A percentile compares a stretch with the other conserved stretches of the same genome.
These are phyloP conservation scores for Breynia disticha DNA, from an alignment of 441 rosid genomes.

Conservation along the genomic window DNA sequence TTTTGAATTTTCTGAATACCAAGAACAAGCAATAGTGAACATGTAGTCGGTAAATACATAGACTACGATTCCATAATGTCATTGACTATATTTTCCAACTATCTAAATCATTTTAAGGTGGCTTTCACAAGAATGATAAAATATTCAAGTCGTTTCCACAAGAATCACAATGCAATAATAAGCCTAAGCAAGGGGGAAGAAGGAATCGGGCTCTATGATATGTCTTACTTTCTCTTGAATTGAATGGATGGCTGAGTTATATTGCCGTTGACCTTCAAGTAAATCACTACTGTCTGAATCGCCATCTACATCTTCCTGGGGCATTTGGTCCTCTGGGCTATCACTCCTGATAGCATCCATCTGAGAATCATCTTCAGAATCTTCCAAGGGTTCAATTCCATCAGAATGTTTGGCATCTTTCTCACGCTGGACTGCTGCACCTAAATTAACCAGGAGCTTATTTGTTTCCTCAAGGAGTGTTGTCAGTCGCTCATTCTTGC, in stretches of 20 bases:
- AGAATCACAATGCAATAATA: slow-evolving; percentile 2
- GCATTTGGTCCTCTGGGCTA: slow-evolving; percentile 49
- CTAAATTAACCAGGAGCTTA: slow-evolving; percentile 84
- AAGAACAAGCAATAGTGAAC: neutral
- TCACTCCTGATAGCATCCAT: slow-evolving; percentile 65
- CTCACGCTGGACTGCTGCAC: slow-evolving; percentile 99
- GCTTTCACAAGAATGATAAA: no score
- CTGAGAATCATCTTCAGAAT: slow-evolving; percentile 67
- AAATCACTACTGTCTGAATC: slow-evolving; percentile 78
- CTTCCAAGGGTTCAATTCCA: slow-evolving; percentile 56
- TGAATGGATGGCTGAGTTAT: slow-evolving; percentile 91
- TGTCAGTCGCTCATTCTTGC: slow-evolving; percentile 92
- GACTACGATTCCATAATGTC: neutral
- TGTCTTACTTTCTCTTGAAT: slow-evolving; percentile 80
- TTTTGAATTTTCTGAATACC: slow-evolving; percentile 17
- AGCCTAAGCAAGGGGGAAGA: slow-evolving; percentile 1
- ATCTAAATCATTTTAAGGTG: no score
- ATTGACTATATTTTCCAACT: no score
- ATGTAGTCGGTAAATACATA: neutral
- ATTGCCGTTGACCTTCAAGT: slow-evolving; percentile 97
- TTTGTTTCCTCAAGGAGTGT: slow-evolving; percentile 94
- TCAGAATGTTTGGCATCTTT: slow-evolving; percentile 72
- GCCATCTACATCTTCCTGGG: slow-evolving; percentile 56
- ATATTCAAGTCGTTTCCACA: slow-evolving; percentile 5
- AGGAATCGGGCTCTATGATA: slow-evolving; percentile 8